Evolutionary conservation across 176 grass and related monocot species (phyloP).

Genomic region (Eleusine coracana): DNA sequence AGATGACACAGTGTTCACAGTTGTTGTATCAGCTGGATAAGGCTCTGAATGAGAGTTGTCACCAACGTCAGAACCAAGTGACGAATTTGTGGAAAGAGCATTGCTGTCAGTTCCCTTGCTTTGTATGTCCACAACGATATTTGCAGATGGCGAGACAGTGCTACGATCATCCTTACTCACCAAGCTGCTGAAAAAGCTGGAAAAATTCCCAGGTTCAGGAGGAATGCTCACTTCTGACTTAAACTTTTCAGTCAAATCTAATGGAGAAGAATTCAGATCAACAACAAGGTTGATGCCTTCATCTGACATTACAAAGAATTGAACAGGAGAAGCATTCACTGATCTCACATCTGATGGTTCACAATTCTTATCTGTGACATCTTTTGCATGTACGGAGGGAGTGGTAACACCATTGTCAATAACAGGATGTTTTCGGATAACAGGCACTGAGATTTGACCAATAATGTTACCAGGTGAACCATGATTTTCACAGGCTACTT

Average conservation of each 20-base stretch:
- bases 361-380: constrained; percentile 34
- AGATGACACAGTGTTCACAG: constrained; percentile 53
- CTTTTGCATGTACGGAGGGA: not conserved
- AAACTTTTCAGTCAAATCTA: constrained; percentile 58
- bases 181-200: constrained; percentile 56
- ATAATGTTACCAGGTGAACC: constrained; percentile 23
- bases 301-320: constrained; percentile 78
- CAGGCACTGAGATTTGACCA: constrained; percentile 23
- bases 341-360: constrained; percentile 40
- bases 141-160: constrained; percentile 34
- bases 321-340: constrained; percentile 54
- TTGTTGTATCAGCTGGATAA: constrained; percentile 41
- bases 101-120: constrained; percentile 45
- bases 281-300: constrained; percentile 79
- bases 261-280: constrained; percentile 72
- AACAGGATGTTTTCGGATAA: constrained; percentile 22
- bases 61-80: constrained; percentile 68
- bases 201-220: constrained; percentile 47
- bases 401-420: not conserved
- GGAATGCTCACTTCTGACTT: constrained; percentile 51
- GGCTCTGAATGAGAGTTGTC: constrained; percentile 55
- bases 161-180: constrained; percentile 49
- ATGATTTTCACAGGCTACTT: constrained; percentile 43
- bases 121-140: constrained; percentile 48
- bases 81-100: constrained; percentile 58